Base-by-base conservation (phyloP, 2,329 filamentous ascomycete species). In the Paecilomyces variotii region DNA sequence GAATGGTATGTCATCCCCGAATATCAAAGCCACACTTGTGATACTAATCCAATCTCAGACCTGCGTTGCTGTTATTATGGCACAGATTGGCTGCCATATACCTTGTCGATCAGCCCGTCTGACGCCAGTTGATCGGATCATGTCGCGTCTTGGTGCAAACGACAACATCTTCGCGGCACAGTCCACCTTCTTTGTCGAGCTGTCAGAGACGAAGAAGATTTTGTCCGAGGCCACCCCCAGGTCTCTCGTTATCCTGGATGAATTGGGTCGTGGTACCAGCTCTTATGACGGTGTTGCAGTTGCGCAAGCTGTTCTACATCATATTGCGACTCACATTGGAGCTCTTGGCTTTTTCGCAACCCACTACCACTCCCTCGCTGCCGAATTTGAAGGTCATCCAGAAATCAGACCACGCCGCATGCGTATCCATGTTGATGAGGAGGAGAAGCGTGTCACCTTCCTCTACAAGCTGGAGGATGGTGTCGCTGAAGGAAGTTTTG, bases 161-260 rank as follows among this genome's bases (percentile, higher is more conserved):
- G 94, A 99, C 84, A 97, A 97, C 74, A 99, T 99, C 67, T 97
- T 99, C 71, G 94, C 93, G 1, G 90, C 93, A 0, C 94, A 99
- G 74, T 96, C 90, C 12, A 99, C 94, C 2, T 99, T 99, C 80
- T 97, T 99, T 70, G 93, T 99, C 28, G 94, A 99, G 75, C 80
- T 99, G 1, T 92, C 91, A 0, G 94, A 99, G 73, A 99, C 94
- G 0, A 96, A 97, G 79, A 97, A 97, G 80, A 99, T 99, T 55
- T 82, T 99, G 0, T 86, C 90, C 0, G 94, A 97, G 76, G 94
- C 94, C 0, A 97, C 93, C 0, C 89, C 93, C 0, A 89, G 93
- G 10, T 97, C 91, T 0, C 85, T 99, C 0, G 94, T 99, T 57
- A 99, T 99, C 66, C 85, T 99, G 1, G 94, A 99, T 73, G 94